Evolutionary conservation across 2,329 filamentous ascomycete genomes (phyloP), one percentile per base, ranked within the genome.

Genomic region (Fusarium sp.): DNA sequence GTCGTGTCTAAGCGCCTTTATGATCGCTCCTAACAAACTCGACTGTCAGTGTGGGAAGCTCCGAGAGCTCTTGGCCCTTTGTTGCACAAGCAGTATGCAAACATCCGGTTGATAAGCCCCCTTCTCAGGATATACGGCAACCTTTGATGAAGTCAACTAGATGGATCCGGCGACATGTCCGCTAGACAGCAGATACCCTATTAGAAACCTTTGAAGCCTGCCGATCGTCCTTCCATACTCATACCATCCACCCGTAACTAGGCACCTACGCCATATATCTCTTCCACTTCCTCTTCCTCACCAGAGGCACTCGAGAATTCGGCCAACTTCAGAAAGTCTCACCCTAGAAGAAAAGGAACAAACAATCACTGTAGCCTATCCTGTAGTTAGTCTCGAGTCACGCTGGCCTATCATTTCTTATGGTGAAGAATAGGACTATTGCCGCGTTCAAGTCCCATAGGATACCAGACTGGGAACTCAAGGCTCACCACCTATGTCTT

Each of bases 101-200:
- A 21, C 18, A 63, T 16, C 12, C 25, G 7, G 29, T 56, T 14
- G 38, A 52, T 14, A 18, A 18, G 1, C 54, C 48, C 48, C 39
- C 48, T 64, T 16, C 58, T 72, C 19, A 57, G 58, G 12, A 48
- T 45, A 31, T 65, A 60, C 49, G 69, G 58, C 23, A 4, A 3
- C 9, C 33, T 19, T 4, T 72, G 55, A n/a, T 38, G 59, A 35
- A 72, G 49, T 33, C 38, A 25, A 12, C 52, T 57, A 56, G 63
- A 68, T 14, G 25, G n/a, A 15, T 35, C n/a, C 4, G 39, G 48
- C 11, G 12, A 48, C 29, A 64, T 72, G 58, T 31, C 45, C 29
- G 37, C 54, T 18, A 59, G 58, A 58, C 18, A 15, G 12, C 10
- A 21, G 14, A 38, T 4, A 54, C 60, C 14, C 23, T 19, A 18